These are phyloP conservation scores for Dorcoceras hygrometricum DNA, from an alignment of 257 asterid genomes.

Conservation along the genomic window DNA sequence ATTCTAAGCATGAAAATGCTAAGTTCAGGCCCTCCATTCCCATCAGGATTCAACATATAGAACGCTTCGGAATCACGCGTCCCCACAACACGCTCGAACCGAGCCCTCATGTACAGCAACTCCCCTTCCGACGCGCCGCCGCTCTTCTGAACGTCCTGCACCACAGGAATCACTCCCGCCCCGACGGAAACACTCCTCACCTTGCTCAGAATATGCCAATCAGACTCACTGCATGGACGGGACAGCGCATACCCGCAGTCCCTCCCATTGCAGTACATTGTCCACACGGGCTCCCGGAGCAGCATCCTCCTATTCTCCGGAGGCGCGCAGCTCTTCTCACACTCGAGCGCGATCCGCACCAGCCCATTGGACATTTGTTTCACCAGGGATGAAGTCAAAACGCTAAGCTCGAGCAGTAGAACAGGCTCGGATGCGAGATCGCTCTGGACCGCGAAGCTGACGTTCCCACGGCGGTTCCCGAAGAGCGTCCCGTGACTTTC, in stretches of 20 bases:
- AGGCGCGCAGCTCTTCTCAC: constrained; percentile 28
- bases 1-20: constrained; percentile 51
- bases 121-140: constrained; percentile 39
- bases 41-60: constrained; percentile 58
- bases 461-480: constrained; percentile 48
- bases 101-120: constrained; percentile 51
- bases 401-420: constrained; percentile 38
- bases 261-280: constrained; percentile 51
- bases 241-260: constrained; percentile 43
- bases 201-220: constrained; percentile 48
- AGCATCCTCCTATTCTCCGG: constrained; percentile 16
- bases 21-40: constrained; percentile 57
- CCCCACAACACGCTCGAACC: constrained; percentile 52
- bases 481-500: constrained; percentile 45
- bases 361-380: constrained; percentile 52
- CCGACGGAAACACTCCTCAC: constrained; percentile 49
- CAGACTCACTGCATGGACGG: constrained; percentile 40
- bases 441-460: constrained; percentile 46
- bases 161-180: constrained; percentile 54
- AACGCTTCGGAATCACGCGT: constrained; percentile 58
- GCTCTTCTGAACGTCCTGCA: constrained; percentile 38
- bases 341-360: constrained; percentile 47
- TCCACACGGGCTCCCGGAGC: constrained; percentile 47
- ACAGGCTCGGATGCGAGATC: constrained; percentile 43
- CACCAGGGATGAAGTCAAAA: constrained; percentile 38